phyloP scores from a whole-genome alignment of 2,329 filamentous ascomycete genomes.

The Harringtonia aguacate region DNA sequence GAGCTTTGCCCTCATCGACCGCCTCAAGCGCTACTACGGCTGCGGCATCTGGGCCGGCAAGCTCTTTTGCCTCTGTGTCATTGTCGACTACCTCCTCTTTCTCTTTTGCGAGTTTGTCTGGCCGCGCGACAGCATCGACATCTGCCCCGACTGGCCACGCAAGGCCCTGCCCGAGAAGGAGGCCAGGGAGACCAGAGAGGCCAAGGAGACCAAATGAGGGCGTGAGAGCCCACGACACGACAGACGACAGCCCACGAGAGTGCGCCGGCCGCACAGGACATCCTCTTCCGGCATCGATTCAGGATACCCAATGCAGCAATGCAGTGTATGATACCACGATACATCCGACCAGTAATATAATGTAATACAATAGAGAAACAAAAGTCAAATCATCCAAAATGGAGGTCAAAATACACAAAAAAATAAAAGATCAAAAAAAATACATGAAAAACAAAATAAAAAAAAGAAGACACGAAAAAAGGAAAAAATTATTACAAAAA shows the following conservation, averaged over 20 bases:
- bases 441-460: too few species aligned
- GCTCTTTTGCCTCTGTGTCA: conserved; percentile 86
- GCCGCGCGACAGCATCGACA: conserved; percentile 76
- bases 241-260: background rate
- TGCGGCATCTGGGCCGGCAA: conserved; percentile 99
- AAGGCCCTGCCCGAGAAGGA: conserved; percentile 39
- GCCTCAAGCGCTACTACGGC: conserved; percentile 91
- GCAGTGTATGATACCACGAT: too few species aligned
- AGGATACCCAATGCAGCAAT: too few species aligned
- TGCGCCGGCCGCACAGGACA: too few species aligned
- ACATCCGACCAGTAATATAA: too few species aligned
- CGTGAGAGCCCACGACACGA: background rate
- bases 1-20: conserved; percentile 87
- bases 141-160: conserved; percentile 84
- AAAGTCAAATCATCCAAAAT: too few species aligned
- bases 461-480: too few species aligned
- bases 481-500: too few species aligned
- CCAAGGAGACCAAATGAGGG: conserved; percentile 3
- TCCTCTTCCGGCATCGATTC: too few species aligned
- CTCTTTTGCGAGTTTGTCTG: conserved; percentile 80
- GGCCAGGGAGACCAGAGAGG: conserved; percentile 10
- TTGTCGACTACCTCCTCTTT: conserved; percentile 89
- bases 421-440: too few species aligned
- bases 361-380: too few species aligned
- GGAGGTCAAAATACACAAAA: too few species aligned